Percentiles rank a stretch among this genome's conserved stretches.
Evolutionary conservation across 306 rosid genomes (phyloP).

Genomic region (Cucurbita argyrosperma): DNA sequence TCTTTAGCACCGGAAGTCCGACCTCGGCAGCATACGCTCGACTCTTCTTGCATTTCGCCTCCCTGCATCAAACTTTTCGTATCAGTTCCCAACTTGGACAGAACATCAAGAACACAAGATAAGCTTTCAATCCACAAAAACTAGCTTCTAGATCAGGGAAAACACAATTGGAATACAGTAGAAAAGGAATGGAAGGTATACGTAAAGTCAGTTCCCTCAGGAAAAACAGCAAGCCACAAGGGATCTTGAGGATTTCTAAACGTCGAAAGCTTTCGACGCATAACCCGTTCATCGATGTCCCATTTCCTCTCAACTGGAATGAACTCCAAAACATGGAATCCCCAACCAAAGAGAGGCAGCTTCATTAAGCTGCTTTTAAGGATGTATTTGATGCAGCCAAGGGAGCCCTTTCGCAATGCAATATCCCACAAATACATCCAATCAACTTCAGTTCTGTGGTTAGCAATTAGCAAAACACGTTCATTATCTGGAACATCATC

Average conservation of each 20-base stretch:
- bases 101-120: neutral
- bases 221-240: constrained; percentile 82
- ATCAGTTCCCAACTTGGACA: neutral
- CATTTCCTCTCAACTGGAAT: constrained; percentile 87
- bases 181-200: constrained; percentile 19
- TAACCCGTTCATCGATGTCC: constrained; percentile 60
- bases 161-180: neutral
- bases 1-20: constrained; percentile 59
- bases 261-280: constrained; percentile 40
- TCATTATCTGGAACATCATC: constrained; percentile 57
- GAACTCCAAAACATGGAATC: constrained; percentile 82
- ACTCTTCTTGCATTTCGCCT: constrained; percentile 52
- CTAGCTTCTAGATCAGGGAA: neutral
- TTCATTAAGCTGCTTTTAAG: constrained; percentile 95
- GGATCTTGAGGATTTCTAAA: constrained; percentile 55
- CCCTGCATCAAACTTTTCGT: constrained; percentile 24
- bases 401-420: constrained; percentile 64
- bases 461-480: constrained; percentile 70
- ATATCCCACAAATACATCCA: constrained; percentile 99
- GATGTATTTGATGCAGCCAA: constrained; percentile 71
- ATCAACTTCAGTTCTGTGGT: constrained; percentile 94
- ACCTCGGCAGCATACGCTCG: constrained; percentile 53
- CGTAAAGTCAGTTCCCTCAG: constrained; percentile 96
- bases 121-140: neutral
- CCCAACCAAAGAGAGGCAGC: constrained; percentile 91